A percentile compares a stretch with the other conserved stretches of the same genome.
Conservation (phyloP, 2,329 filamentous ascomycete species). For the Aureobasidium sp. region DNA sequence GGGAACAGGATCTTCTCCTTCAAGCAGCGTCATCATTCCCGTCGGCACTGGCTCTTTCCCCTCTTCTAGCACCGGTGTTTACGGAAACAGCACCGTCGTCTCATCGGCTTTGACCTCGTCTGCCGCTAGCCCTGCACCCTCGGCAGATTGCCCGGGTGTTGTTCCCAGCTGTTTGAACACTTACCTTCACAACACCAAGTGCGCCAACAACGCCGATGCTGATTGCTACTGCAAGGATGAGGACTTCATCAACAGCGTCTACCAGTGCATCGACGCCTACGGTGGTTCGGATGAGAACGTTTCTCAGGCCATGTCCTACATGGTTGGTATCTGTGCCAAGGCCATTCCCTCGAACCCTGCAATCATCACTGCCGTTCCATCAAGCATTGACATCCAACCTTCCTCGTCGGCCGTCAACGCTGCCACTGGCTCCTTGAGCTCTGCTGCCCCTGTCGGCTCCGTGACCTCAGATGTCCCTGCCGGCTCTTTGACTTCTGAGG, state of each 20-base stretch:
- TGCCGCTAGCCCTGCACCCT: conserved; percentile 1
- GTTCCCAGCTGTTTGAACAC: conserved; percentile 89
- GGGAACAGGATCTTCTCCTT: conserved; percentile 7
- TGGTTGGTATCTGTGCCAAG: conserved; percentile 83
- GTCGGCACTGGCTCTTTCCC: conserved; percentile 13
- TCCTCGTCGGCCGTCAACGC: conserved; percentile 28
- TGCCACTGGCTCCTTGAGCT: conserved; percentile 14
- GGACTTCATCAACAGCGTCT: conserved; percentile 71
- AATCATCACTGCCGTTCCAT: conserved; percentile 68
- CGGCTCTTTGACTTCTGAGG: background rate
- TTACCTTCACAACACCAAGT: conserved; percentile 68
- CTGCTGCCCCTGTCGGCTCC: background rate
- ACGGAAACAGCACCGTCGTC: conserved; percentile 2
- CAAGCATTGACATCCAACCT: conserved; percentile 46
- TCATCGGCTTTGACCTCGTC: conserved; percentile 4
- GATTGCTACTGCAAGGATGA: conserved; percentile 80
- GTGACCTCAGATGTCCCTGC: background rate
- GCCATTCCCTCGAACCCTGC: conserved; percentile 72
- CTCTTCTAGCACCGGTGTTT: background rate
- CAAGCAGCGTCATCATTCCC: background rate
- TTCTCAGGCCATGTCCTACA: conserved; percentile 67
- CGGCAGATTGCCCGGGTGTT: conserved; percentile 53
- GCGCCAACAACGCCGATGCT: conserved; percentile 75
- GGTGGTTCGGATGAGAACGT: conserved; percentile 60
- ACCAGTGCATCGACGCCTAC: conserved; percentile 73